Evolutionary conservation across 805 yeast species (phyloP).

Genomic region (Ogataea haglerorum): DNA sequence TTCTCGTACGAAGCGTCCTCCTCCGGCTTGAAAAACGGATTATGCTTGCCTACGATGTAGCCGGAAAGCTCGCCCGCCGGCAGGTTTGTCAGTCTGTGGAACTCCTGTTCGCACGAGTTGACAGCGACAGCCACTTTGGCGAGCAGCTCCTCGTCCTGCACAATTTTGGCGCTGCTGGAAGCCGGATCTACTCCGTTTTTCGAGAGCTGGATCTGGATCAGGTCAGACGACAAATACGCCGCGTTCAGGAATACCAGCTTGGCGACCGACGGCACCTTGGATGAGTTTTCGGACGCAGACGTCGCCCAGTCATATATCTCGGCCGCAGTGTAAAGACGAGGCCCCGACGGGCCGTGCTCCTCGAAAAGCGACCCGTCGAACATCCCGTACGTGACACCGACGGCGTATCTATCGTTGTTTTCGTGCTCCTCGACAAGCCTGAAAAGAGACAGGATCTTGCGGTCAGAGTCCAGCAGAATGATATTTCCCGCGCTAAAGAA

Average conservation of each 20-base stretch:
- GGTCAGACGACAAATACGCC: slow-evolving; percentile 74
- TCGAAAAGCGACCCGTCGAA: slow-evolving; percentile 53
- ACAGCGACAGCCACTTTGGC: slow-evolving; percentile 41
- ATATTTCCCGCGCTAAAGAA: slow-evolving; percentile 96
- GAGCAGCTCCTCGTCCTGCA: slow-evolving; percentile 28
- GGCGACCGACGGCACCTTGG: slow-evolving; percentile 59
- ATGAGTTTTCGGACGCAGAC: slow-evolving; percentile 34
- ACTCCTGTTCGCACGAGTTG: slow-evolving; percentile 43
- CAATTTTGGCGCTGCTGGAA: slow-evolving; percentile 32
- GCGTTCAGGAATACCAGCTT: slow-evolving; percentile 65
- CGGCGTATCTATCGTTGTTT: slow-evolving; percentile 61
- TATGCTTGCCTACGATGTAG: slow-evolving; percentile 59
- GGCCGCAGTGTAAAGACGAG: slow-evolving; percentile 28
- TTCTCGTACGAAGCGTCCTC: slow-evolving; percentile 34
- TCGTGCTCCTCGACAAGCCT: slow-evolving; percentile 76
- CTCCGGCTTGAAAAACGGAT: slow-evolving; percentile 44
- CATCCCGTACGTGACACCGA: slow-evolving; percentile 66
- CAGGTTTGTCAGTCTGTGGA: slow-evolving; percentile 35
- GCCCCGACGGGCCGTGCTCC: slow-evolving; percentile 5
- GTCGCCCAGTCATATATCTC: slow-evolving; percentile 40
- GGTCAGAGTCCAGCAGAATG: slow-evolving; percentile 65
- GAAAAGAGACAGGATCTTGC: slow-evolving; percentile 67
- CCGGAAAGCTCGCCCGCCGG: slow-evolving; percentile 46
- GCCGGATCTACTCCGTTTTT: slow-evolving; percentile 41
- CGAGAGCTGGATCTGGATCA: slow-evolving; percentile 58